These are phyloP conservation scores for Phaeophleospora eucalypticola DNA, from an alignment of 2,329 filamentous ascomycete genomes.

Conservation along the genomic window DNA sequence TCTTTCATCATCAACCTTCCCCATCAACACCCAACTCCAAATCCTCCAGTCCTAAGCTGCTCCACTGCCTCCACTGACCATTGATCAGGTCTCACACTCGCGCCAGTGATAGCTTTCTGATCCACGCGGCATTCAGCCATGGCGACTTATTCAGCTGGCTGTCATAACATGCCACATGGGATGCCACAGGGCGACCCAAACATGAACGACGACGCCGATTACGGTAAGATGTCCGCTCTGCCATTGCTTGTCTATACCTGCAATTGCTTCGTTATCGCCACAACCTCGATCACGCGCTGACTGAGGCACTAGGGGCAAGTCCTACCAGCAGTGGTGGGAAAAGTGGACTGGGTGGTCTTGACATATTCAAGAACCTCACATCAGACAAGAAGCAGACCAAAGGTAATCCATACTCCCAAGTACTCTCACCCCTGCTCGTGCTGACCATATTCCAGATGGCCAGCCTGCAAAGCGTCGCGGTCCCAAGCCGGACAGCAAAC, in stretches of 20 bases:
- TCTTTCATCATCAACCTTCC: not conserved
- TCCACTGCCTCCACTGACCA: not conserved
- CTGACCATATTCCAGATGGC: constrained; percentile 57
- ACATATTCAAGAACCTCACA: constrained; percentile 60
- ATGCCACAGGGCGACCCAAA: constrained; percentile 8
- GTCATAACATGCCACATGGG: constrained; percentile 14
- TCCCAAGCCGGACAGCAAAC: constrained; percentile 94
- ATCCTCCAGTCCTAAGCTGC: no score
- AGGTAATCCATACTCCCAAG: constrained; percentile 48
- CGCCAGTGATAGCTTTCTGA: not conserved
- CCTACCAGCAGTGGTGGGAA: constrained; percentile 17
- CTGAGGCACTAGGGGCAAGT: constrained; percentile 5
- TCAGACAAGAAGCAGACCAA: constrained; percentile 71
- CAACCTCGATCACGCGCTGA: not conserved
- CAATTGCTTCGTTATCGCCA: no score
- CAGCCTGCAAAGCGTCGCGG: constrained; percentile 83
- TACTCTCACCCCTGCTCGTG: not conserved
- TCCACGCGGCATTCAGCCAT: constrained; percentile 3
- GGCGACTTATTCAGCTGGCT: constrained; percentile 14
- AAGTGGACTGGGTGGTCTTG: constrained; percentile 28
- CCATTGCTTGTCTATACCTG: not conserved
- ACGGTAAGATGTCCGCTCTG: constrained; percentile 18
- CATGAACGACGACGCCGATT: constrained; percentile 11
- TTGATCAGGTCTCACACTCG: not conserved
- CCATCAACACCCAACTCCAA: not conserved